Conservation (phyloP, 306 rosid species). For the Glycine latifolia region DNA sequence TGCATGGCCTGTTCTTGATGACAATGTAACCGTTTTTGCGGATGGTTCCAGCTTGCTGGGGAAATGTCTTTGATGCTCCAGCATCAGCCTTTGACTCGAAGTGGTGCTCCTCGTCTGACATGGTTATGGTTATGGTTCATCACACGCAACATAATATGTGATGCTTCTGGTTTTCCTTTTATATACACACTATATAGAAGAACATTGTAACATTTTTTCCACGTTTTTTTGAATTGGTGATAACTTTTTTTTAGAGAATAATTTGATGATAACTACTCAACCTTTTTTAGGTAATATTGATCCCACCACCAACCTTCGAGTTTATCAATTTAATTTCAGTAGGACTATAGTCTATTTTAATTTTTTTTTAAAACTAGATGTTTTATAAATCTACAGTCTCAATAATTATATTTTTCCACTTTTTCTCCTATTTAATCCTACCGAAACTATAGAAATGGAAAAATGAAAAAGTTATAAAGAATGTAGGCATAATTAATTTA, state of each 20-base stretch:
- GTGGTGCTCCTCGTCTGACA: constrained; percentile 99
- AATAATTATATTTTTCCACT: no score
- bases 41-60: constrained; percentile 97
- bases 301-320: background rate
- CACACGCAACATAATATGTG: background rate
- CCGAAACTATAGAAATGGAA: no score
- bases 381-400: no score
- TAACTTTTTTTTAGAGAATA: no score
- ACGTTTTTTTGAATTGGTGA: background rate
- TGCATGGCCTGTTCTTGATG: constrained; percentile 92
- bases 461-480: no score
- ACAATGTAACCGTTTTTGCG: constrained; percentile 95
- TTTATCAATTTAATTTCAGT: background rate
- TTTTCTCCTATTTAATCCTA: no score
- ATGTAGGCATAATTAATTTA: no score
- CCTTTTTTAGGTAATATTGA: background rate
- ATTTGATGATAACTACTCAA: background rate
- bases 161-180: background rate
- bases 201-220: background rate
- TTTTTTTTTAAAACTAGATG: no score
- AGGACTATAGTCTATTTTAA: no score
- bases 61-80: constrained; percentile 95
- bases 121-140: constrained; percentile 42
- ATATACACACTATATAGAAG: background rate
- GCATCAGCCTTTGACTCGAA: constrained; percentile 98